Evolutionary conservation across 2,329 filamentous ascomycete species (phyloP).

Genomic region (Claviceps monticola): DNA sequence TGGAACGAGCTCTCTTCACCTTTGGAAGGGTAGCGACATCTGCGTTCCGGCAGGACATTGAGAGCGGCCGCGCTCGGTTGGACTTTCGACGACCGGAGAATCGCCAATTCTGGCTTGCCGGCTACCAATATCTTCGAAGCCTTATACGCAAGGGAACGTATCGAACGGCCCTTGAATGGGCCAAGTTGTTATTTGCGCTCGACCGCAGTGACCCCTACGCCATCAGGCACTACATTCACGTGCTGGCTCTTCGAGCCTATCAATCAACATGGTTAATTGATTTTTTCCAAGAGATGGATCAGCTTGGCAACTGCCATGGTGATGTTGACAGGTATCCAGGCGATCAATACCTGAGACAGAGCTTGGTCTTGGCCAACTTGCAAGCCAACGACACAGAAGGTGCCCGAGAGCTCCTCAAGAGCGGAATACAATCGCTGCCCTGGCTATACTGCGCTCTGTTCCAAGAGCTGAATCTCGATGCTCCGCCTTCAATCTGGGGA

Average conservation of each 20-base stretch:
- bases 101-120: conserved; percentile 81
- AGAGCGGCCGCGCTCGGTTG: conserved; percentile 65
- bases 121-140: conserved; percentile 77
- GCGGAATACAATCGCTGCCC: conserved; percentile 59
- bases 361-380: conserved; percentile 60
- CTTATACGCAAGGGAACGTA: conserved; percentile 85
- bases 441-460: conserved; percentile 78
- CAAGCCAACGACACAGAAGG: conserved; percentile 53
- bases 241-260: conserved; percentile 67
- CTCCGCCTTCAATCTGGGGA: conserved; percentile 76
- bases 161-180: conserved; percentile 86
- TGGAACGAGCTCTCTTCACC: conserved; percentile 82
- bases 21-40: conserved; percentile 84
- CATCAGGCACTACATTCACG: conserved; percentile 67
- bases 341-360: conserved; percentile 60
- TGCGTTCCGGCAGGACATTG: conserved; percentile 61
- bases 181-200: conserved; percentile 67
- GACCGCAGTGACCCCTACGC: conserved; percentile 72
- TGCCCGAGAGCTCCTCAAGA: conserved; percentile 49
- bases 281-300: conserved; percentile 37
- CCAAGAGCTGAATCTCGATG: conserved; percentile 62
- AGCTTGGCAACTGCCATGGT: conserved; percentile 11
- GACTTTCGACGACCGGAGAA: conserved; percentile 77
- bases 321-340: conserved; percentile 20
- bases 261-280: conserved; percentile 66